Base-by-base conservation (phyloP, 352 stramenopile genomes). In the Globisporangium mamillatum region DNA sequence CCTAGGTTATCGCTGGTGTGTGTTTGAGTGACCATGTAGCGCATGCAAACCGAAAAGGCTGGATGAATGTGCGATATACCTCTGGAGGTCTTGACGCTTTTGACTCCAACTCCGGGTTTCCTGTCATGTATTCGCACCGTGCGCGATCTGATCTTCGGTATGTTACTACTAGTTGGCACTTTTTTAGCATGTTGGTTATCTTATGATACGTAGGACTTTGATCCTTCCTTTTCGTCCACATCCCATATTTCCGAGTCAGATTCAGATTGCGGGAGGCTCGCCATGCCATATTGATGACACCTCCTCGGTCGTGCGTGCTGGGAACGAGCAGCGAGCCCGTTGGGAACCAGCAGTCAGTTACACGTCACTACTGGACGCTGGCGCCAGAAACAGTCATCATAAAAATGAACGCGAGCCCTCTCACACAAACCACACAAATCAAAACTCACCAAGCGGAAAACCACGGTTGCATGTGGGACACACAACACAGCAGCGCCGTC, bases 321-420 rank as follows among this genome's bases (percentile, higher is more conserved):
- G 18, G 44, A 52, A 52, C 18, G 6, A 52, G 44, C 44, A n/a
- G 18, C n/a, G 44, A 50, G n/a, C 16, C 41, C 18, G 16, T n/a
- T 50, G 16, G 41, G 41, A 52, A 52, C 14, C 38, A 46, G 38
- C 32, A 38, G 32, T 38, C 32, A 38, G 29, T 32, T 6, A 36
- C 44, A 4, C 44, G 44, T 10, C 44, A 52, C 44, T 38, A 12
- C 32, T 38, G 32, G 32, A 12, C 32, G 32, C 32, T 52, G 44
- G 18, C 44, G 44, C n/a, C 44, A 52, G 44, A 52, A 52, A 52
- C 44, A 52, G 44, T 52, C 44, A 52, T 24, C 44, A 52, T 52
- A n/a, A 52, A 52, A 52, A 48, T 48, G 41, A 50, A 6, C 44
- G 6, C 29, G 29, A 48, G 14, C 14, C 38, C 38, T 48, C 5